These are phyloP conservation scores for Penicillium thymicola DNA, from an alignment of 2,329 filamentous ascomycete genomes.

Conservation along the genomic window DNA sequence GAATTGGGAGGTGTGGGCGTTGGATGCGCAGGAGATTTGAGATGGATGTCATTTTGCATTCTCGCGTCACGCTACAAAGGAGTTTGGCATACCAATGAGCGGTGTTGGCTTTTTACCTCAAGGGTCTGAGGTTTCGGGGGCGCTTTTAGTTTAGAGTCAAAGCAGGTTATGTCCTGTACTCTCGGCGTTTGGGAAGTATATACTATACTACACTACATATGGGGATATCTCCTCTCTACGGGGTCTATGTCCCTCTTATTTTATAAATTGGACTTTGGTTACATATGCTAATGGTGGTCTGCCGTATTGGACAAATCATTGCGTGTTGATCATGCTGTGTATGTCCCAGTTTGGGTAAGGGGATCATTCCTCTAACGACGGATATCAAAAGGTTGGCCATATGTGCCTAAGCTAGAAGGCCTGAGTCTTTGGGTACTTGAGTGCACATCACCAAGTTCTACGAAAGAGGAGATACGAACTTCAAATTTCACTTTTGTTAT, in stretches of 20 bases:
- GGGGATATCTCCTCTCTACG: not conserved
- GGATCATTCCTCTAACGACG: too few relatives aligned
- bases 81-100: not conserved
- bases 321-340: too few relatives aligned
- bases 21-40: slow-evolving; percentile 40
- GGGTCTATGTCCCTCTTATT: not conserved
- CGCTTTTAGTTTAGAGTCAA: not conserved
- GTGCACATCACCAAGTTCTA: not conserved
- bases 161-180: not conserved
- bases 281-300: not conserved
- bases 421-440: not conserved
- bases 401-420: too few relatives aligned
- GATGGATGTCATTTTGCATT: not conserved
- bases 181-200: not conserved
- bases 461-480: not conserved
- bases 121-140: not conserved
- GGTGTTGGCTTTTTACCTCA: not conserved
- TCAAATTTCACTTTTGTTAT: not conserved
- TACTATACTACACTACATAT: not conserved
- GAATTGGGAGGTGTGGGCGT: slow-evolving; percentile 44
- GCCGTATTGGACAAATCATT: too few relatives aligned
- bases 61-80: not conserved
- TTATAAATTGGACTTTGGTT: not conserved
- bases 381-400: too few relatives aligned
- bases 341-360: too few relatives aligned